A percentile compares a stretch with the other conserved stretches of the same genome.
phyloP scores from a whole-genome alignment of 768 basidiomycete genomes.

The Lyophyllum shimeji region DNA sequence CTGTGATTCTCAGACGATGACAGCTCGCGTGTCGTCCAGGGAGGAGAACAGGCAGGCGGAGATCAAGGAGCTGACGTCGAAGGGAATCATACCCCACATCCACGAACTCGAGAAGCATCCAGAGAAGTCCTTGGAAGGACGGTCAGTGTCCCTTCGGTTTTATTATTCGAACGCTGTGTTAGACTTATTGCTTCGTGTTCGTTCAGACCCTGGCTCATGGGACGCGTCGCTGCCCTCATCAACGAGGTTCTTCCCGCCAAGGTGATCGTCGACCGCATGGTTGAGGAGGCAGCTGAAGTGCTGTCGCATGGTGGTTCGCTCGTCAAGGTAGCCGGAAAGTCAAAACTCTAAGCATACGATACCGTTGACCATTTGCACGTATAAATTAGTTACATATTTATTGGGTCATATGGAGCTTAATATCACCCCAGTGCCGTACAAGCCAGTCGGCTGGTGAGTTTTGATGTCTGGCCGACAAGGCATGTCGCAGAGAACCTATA shows the following conservation, averaged over 20 bases:
- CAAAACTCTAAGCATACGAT: conserved; percentile 46
- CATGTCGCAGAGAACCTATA: too few relatives aligned
- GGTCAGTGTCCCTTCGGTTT: conserved; percentile 21
- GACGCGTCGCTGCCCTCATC: conserved; percentile 73
- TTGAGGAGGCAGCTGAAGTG: conserved; percentile 36
- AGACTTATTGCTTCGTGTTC: neutral
- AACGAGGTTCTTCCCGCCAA: conserved; percentile 80
- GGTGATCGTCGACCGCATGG: conserved; percentile 81
- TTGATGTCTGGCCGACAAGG: too few relatives aligned
- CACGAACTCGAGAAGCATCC: conserved; percentile 78
- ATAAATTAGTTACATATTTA: conserved; percentile 3
- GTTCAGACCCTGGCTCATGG: conserved; percentile 71
- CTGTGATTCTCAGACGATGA: neutral
- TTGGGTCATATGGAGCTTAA: neutral
- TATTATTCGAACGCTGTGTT: neutral
- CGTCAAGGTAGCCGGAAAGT: conserved; percentile 37
- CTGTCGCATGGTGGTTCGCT: conserved; percentile 33
- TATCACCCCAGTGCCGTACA: too few relatives aligned
- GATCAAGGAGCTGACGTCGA: conserved; percentile 77
- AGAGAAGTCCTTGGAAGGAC: conserved; percentile 66
- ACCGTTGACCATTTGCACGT: conserved; percentile 7
- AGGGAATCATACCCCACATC: conserved; percentile 79
- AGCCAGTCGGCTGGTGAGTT: too few relatives aligned
- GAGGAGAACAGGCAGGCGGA: conserved; percentile 76
- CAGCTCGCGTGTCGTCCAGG: conserved; percentile 36